Evolutionary conservation across 2,329 filamentous ascomycete species (phyloP), one percentile per base, ranked within the genome.

Genomic region (Colletotrichum sp.): DNA sequence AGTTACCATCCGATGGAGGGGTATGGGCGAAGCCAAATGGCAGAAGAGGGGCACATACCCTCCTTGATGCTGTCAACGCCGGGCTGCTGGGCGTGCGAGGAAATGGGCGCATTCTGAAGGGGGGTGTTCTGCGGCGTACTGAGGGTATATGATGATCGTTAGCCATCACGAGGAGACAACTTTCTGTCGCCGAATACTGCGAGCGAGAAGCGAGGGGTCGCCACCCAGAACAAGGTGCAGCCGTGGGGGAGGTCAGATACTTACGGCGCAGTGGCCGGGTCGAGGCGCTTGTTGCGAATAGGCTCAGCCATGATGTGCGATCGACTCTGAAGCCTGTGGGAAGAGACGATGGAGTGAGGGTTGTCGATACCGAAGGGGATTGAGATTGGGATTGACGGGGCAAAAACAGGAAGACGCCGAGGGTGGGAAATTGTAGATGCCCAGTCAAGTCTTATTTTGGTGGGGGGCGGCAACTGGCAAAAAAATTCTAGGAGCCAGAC

Each of bases 51-150:
- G 52, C 55, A 89, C 92, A 86, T 88, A 99, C 97, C 97, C 93
- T 99, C 97, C 87, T 96, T 97, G 89, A 99, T 99, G 87, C 95
- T 98, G 80, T 95, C 90, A 78, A 99, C 94, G 80, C 94, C 95
- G 78, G 97, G 97, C 88, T 98, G 95, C 88, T 98, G 96, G 81
- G 98, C 97, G 87, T 97, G 96, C 78, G 96, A 99, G 70, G 96
- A 98, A 88, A 99, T 99, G 79, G 97, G 97, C 80, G 98, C 97
- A 89, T 96, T 96, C 88, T 93, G 96, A 80, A 95, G 94, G 80
- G 97, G 97, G 72, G 97, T 99, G 90, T 99, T 99, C 89, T 99
- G 97, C 83, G 97, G 97, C 84, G 97, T 99, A 83, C 97, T 99
- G 78, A 57, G 73, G 59, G 71, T 22, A 61, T 64, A 68, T 74